Percentiles rank a stretch among this genome's conserved stretches.
Evolutionary conservation across 2,329 filamentous ascomycete species (phyloP).

Genomic region (Cladophialophora exuberans): DNA sequence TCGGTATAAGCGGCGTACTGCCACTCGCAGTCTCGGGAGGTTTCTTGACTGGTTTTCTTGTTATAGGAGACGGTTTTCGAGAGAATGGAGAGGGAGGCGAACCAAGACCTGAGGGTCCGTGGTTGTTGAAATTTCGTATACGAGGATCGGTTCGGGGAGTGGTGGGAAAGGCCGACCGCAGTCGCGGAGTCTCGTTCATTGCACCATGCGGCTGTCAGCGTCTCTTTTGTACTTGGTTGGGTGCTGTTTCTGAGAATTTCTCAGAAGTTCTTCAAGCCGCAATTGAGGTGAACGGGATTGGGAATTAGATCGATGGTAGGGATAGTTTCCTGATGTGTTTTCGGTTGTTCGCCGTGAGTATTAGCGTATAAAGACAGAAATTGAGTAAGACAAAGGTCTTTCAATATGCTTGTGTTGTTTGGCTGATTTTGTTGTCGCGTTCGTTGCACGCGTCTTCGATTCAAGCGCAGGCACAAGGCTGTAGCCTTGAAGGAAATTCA

Average conservation of each 20-base stretch:
- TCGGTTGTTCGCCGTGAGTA: background rate
- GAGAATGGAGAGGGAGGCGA: constrained; percentile 20
- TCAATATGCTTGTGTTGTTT: background rate
- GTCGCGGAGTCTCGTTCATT: constrained; percentile 82
- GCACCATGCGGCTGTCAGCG: constrained; percentile 54
- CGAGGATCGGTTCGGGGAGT: constrained; percentile 59
- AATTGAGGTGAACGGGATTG: background rate
- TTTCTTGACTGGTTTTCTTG: constrained; percentile 17
- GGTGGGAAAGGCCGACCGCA: constrained; percentile 79
- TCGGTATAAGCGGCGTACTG: constrained; percentile 71
- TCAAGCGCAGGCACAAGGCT: too few species aligned
- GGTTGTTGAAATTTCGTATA: constrained; percentile 18
- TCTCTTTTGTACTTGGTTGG: background rate
- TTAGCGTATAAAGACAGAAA: too few species aligned
- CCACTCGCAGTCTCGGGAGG: constrained; percentile 28
- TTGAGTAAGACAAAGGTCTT: too few species aligned
- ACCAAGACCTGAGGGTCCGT: constrained; percentile 16
- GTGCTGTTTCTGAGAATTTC: background rate
- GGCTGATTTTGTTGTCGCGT: background rate
- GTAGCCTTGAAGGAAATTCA: too few species aligned
- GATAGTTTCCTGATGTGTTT: background rate
- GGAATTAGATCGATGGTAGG: background rate
- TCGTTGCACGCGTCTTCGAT: too few species aligned
- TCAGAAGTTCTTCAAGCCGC: background rate
- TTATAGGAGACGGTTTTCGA: constrained; percentile 31